phyloP scores from a whole-genome alignment of 2,329 filamentous ascomycete genomes.

The Triangularia verruculosa region DNA sequence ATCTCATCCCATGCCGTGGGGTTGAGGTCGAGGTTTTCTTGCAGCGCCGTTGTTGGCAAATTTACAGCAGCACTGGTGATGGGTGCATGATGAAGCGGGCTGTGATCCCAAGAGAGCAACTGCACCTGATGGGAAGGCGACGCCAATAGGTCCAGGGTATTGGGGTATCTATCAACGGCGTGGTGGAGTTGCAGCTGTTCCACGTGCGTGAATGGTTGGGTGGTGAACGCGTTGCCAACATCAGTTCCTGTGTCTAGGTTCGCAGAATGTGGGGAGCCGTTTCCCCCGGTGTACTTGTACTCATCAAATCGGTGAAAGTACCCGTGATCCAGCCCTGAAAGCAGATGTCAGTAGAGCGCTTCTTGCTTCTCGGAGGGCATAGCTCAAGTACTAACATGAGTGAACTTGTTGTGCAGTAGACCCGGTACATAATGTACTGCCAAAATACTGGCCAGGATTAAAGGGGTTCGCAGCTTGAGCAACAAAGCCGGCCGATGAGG shows the following conservation, averaged over 20 bases:
- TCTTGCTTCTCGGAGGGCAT: neutral
- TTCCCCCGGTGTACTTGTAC: neutral
- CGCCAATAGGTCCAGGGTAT: neutral
- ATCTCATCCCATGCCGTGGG: slow-evolving; percentile 9
- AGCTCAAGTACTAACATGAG: neutral
- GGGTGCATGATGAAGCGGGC: slow-evolving; percentile 13
- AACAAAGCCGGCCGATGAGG: neutral
- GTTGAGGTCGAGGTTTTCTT: slow-evolving; percentile 5
- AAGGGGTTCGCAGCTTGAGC: neutral
- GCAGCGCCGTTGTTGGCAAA: neutral
- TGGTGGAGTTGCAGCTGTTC: neutral
- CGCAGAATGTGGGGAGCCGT: neutral
- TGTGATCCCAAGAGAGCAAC: neutral
- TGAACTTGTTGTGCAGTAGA: neutral
- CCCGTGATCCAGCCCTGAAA: neutral
- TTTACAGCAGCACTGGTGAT: neutral
- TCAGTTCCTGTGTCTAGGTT: neutral
- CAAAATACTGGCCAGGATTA: neutral
- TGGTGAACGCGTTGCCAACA: neutral
- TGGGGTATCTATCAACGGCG: neutral
- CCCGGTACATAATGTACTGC: neutral
- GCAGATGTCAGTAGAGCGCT: neutral
- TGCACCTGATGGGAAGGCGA: neutral
- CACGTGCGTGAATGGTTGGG: neutral
- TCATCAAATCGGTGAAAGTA: neutral